Evolutionary conservation across 2,329 filamentous ascomycete species (phyloP).

Genomic region (Trichoderma koningii): DNA sequence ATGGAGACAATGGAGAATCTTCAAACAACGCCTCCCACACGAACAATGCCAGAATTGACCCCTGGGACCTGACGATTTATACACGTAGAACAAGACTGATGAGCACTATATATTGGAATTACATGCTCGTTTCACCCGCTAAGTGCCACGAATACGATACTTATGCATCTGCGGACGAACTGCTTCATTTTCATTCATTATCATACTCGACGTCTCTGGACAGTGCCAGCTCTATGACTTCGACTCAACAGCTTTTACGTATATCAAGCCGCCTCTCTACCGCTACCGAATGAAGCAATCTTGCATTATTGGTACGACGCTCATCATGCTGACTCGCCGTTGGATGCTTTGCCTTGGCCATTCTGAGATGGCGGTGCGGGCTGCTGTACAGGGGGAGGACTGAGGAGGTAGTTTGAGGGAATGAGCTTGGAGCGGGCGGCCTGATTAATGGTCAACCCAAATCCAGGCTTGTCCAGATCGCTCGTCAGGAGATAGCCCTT

Average conservation of each 20-base stretch:
- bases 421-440: slow-evolving; percentile 70
- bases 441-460: slow-evolving; percentile 85
- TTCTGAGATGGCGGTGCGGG: slow-evolving; percentile 16
- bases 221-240: not conserved
- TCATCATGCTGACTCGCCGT: not conserved
- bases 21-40: not conserved
- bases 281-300: too few relatives aligned
- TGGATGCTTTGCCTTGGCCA: not conserved
- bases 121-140: not conserved
- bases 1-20: not conserved
- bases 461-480: slow-evolving; percentile 84
- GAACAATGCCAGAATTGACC: not conserved
- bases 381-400: slow-evolving; percentile 56
- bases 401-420: slow-evolving; percentile 71
- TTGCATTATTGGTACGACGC: not conserved
- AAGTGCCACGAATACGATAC: too few relatives aligned
- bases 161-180: not conserved
- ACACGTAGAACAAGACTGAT: not conserved
- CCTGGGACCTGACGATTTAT: not conserved
- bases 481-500: slow-evolving; percentile 77
- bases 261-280: not conserved
- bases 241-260: too few relatives aligned
- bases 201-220: not conserved
- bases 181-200: too few relatives aligned
- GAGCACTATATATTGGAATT: not conserved